Evolutionary conservation across 257 asterid genomes (phyloP).

Genomic region (Lavandula angustifolia): DNA sequence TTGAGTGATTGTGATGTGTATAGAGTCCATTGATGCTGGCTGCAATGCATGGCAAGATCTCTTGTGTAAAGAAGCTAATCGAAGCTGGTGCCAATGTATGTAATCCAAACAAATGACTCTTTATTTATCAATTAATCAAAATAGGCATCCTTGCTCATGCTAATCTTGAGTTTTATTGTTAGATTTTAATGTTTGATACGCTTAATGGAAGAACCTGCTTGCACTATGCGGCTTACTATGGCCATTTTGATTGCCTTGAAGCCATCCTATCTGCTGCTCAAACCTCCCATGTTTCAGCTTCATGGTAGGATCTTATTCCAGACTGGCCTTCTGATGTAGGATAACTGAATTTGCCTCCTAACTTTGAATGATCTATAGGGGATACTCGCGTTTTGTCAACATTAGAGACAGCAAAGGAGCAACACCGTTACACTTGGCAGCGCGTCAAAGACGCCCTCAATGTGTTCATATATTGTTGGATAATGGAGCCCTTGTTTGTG

Average conservation of each 20-base stretch:
- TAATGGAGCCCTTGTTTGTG: constrained; percentile 85
- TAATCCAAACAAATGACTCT: background rate
- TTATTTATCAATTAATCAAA: background rate
- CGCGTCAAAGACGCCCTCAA: constrained; percentile 73
- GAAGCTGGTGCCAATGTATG: constrained; percentile 94
- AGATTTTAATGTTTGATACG: constrained; percentile 93
- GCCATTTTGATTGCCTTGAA: constrained; percentile 79
- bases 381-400: constrained; percentile 85
- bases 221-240: constrained; percentile 95
- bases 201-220: constrained; percentile 87
- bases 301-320: constrained; percentile 58
- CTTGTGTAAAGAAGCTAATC: constrained; percentile 76
- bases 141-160: background rate
- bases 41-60: constrained; percentile 95
- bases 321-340: constrained; percentile 10
- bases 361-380: constrained; percentile 46
- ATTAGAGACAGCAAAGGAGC: constrained; percentile 95
- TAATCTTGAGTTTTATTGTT: constrained; percentile 32
- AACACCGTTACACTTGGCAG: constrained; percentile 91
- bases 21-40: constrained; percentile 99
- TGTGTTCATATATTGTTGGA: constrained; percentile 76
- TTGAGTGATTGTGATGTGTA: constrained; percentile 37
- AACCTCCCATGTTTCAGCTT: constrained; percentile 68
- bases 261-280: constrained; percentile 80
- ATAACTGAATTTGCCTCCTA: background rate